Evolutionary conservation across 2,329 filamentous ascomycete species (phyloP).

Genomic region (Penicillium polonicum): DNA sequence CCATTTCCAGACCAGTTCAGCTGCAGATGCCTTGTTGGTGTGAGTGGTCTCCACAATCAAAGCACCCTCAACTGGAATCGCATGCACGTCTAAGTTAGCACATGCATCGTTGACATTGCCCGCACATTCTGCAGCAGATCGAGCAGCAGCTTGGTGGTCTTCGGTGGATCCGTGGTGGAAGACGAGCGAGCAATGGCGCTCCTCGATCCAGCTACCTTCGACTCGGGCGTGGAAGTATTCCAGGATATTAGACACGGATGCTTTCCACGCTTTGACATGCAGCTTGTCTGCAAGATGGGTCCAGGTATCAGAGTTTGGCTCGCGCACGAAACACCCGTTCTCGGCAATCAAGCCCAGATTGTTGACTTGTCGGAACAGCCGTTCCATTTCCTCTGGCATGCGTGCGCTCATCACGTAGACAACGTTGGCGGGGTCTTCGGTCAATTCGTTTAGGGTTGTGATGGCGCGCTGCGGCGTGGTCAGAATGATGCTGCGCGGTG

Average conservation of each 20-base stretch:
- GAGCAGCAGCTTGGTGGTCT: conserved; percentile 70
- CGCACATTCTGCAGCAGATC: conserved; percentile 84
- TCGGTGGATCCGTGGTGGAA: conserved; percentile 86
- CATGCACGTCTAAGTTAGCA: conserved; percentile 77
- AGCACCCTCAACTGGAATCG: conserved; percentile 74
- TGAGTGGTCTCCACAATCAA: conserved; percentile 82
- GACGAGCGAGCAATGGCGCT: conserved; percentile 85
- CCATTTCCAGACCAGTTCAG: conserved; percentile 67
- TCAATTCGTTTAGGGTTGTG: conserved; percentile 76
- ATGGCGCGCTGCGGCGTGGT: conserved; percentile 83
- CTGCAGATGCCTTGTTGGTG: conserved; percentile 85
- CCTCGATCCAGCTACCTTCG: conserved; percentile 82
- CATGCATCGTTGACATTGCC: conserved; percentile 95
- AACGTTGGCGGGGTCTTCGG: conserved; percentile 75
- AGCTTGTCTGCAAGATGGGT: conserved; percentile 71
- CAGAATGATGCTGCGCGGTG: conserved; percentile 78
- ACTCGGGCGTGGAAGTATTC: conserved; percentile 88
- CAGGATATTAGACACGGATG: conserved; percentile 76
- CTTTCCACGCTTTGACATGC: conserved; percentile 75
- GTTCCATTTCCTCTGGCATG: conserved; percentile 82
- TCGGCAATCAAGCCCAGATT: conserved; percentile 88
- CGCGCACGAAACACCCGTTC: conserved; percentile 86
- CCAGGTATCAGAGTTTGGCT: conserved; percentile 69
- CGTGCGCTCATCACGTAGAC: conserved; percentile 94
- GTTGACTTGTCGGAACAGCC: conserved; percentile 78